Conservation (phyloP, 1,284 basidiomycete genomes). For the Rhodotorula sp. region DNA sequence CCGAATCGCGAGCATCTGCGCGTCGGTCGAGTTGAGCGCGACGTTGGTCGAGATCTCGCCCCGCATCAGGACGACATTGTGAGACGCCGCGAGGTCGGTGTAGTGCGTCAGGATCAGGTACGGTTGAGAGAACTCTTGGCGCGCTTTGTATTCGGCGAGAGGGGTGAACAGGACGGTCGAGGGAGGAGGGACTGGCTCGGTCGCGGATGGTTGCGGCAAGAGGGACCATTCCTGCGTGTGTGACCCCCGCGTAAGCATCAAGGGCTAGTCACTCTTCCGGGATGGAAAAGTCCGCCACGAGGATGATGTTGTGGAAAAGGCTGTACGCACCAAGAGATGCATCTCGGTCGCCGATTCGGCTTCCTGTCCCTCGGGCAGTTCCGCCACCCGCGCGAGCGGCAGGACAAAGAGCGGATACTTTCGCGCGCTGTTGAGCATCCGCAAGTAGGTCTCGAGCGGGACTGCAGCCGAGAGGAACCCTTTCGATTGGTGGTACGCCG, state of each 20-base stretch:
- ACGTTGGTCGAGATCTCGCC: slow-evolving; percentile 79
- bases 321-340: slow-evolving; percentile 72
- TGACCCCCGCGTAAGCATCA: no score
- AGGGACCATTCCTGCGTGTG: slow-evolving; percentile 43
- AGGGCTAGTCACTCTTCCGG: no score
- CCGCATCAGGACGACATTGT: slow-evolving; percentile 80
- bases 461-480: slow-evolving; percentile 80
- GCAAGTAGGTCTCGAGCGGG: slow-evolving; percentile 67
- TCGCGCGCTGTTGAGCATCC: slow-evolving; percentile 63
- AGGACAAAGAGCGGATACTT: slow-evolving; percentile 74
- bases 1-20: slow-evolving; percentile 72
- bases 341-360: slow-evolving; percentile 69
- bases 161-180: slow-evolving; percentile 83
- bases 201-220: slow-evolving; percentile 55
- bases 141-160: slow-evolving; percentile 88
- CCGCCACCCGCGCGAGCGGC: slow-evolving; percentile 63
- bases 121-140: slow-evolving; percentile 83
- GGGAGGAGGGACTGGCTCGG: slow-evolving; percentile 45
- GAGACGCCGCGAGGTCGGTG: slow-evolving; percentile 77
- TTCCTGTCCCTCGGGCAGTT: slow-evolving; percentile 41
- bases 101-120: slow-evolving; percentile 89
- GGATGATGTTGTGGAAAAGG: no score
- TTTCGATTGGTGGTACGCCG: slow-evolving; percentile 78
- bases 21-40: slow-evolving; percentile 68
- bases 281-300: no score